Conservation (phyloP, 2,329 filamentous ascomycete species). For the Esteya vermicola region DNA sequence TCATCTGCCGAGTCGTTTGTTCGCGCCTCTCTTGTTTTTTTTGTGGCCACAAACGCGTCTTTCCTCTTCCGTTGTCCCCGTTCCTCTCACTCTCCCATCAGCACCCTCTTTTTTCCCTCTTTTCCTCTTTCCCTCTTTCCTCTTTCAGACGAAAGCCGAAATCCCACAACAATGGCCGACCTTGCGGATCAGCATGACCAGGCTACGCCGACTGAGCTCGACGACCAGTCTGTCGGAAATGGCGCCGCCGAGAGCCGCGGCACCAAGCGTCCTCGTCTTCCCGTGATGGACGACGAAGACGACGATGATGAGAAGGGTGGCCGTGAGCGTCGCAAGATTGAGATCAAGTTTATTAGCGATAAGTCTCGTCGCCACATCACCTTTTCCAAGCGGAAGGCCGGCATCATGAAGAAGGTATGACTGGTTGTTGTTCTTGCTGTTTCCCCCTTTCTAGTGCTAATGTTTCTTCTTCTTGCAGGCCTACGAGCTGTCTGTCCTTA, state of each 20-base stretch:
- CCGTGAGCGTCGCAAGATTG: slow-evolving; percentile 97
- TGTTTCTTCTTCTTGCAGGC: slow-evolving; percentile 33
- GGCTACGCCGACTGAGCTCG: slow-evolving; percentile 58
- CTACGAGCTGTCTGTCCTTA: slow-evolving; percentile 93
- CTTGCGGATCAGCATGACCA: slow-evolving; percentile 67
- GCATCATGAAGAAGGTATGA: slow-evolving; percentile 97
- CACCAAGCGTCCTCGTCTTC: slow-evolving; percentile 77
- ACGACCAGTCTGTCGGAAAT: slow-evolving; percentile 63
- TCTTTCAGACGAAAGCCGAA: background rate
- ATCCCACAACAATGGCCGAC: slow-evolving; percentile 49
- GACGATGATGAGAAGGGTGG: slow-evolving; percentile 96
- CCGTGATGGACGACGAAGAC: slow-evolving; percentile 81
- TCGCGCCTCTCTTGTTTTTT: too few relatives aligned
- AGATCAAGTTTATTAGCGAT: slow-evolving; percentile 99
- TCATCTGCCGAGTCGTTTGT: too few relatives aligned
- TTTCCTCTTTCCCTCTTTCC: background rate
- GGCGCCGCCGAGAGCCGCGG: slow-evolving; percentile 61
- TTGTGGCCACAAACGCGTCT: too few relatives aligned
- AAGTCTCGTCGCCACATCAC: slow-evolving; percentile 99
- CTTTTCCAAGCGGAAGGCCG: slow-evolving; percentile 98
- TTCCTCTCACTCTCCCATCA: background rate
- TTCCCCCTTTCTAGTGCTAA: background rate
- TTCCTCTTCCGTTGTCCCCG: slow-evolving; percentile 16
- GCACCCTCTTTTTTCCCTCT: background rate
- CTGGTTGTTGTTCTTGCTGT: background rate